These are phyloP conservation scores for Penicillium roqueforti DNA, from an alignment of 495 filamentous ascomycete species.

Conservation along the genomic window DNA sequence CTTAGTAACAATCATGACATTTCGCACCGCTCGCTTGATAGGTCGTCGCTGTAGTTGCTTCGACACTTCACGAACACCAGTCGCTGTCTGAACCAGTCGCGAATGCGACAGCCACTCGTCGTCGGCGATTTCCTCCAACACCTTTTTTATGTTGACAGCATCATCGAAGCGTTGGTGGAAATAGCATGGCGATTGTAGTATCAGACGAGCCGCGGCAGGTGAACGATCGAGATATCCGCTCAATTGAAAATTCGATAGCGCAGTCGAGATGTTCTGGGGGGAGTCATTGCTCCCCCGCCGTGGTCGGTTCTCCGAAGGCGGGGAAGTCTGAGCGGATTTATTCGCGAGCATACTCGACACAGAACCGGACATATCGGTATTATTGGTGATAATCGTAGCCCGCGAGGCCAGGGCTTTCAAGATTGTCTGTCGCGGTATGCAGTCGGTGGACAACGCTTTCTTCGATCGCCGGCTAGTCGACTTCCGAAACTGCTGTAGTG, in stretches of 20 bases:
- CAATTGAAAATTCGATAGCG: conserved; percentile 58
- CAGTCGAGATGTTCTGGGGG: conserved; percentile 61
- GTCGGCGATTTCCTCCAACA: conserved; percentile 86
- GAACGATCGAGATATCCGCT: conserved; percentile 42
- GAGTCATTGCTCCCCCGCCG: conserved; percentile 48
- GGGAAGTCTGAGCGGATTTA: conserved; percentile 22
- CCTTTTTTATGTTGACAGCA: conserved; percentile 89
- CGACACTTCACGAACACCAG: conserved; percentile 88
- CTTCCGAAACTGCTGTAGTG: conserved; percentile 41
- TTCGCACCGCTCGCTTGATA: conserved; percentile 80
- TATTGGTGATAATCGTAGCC: conserved; percentile 51
- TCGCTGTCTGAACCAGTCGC: conserved; percentile 88
- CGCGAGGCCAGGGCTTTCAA: conserved; percentile 82
- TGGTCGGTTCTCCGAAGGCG: conserved; percentile 37
- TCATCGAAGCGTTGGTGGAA: conserved; percentile 97
- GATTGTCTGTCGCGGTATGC: conserved; percentile 78
- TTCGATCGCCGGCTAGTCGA: conserved; percentile 49
- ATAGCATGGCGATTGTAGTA: conserved; percentile 87
- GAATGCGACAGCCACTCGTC: conserved; percentile 92
- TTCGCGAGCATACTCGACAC: conserved; percentile 46
- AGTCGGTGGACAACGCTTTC: conserved; percentile 63
- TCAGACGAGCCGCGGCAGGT: conserved; percentile 58
- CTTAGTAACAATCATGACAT: conserved; percentile 96
- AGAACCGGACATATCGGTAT: conserved; percentile 41
- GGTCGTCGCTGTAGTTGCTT: conserved; percentile 86